A percentile compares a stretch with the other conserved stretches of the same genome.
Evolutionary conservation across 192 early-diverging fungal species (phyloP).

Genomic region (Coemansia sp.): DNA sequence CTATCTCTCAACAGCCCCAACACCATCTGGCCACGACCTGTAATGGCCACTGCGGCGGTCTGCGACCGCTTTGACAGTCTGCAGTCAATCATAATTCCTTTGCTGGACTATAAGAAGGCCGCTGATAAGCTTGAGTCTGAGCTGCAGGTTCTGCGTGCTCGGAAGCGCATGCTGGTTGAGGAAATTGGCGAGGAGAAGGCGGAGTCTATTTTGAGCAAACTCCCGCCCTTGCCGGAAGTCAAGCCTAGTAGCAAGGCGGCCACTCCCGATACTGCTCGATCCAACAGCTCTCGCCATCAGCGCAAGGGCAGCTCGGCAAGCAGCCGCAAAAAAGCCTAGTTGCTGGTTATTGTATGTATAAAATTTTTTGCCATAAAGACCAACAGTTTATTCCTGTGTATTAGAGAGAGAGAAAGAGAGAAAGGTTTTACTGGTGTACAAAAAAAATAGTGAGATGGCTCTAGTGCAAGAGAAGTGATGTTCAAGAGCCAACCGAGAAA

Average conservation of each 20-base stretch:
- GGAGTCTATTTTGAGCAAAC: conserved; percentile 23
- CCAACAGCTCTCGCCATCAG: conserved; percentile 23
- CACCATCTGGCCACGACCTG: conserved; percentile 63
- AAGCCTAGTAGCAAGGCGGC: background rate
- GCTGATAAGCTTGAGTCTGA: conserved; percentile 81
- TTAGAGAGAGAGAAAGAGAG: no score
- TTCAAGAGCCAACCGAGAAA: no score
- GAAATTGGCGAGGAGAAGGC: conserved; percentile 37
- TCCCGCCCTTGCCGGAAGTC: conserved; percentile 15
- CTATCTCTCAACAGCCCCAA: conserved; percentile 43
- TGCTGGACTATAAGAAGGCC: conserved; percentile 80
- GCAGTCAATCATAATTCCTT: conserved; percentile 66
- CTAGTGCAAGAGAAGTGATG: no score
- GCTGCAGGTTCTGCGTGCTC: conserved; percentile 53
- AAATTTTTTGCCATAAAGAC: no score
- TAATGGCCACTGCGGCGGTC: conserved; percentile 79
- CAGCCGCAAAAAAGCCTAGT: conserved; percentile 32
- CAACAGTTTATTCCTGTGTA: no score
- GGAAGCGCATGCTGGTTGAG: conserved; percentile 42
- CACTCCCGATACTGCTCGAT: background rate
- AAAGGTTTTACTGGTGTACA: no score
- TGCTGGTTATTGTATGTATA: no score
- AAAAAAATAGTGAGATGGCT: no score
- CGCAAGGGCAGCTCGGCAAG: conserved; percentile 49
- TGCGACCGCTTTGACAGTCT: conserved; percentile 78